Evolutionary conservation across 768 basidiomycete species (phyloP), one percentile per base, ranked within the genome.

Genomic region (Pulveroboletus frians): DNA sequence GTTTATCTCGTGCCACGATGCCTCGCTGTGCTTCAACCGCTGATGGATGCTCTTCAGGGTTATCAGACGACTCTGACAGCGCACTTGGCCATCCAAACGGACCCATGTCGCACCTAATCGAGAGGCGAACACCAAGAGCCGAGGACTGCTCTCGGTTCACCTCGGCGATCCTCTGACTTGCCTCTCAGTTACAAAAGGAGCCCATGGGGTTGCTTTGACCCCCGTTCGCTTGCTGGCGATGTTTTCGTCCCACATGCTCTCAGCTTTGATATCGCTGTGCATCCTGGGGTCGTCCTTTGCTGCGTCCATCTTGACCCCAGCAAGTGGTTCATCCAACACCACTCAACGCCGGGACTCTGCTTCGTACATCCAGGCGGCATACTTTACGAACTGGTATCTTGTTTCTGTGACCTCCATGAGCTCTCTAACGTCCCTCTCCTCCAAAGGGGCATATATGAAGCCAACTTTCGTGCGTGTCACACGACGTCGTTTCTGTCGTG

Each of bases 371-470:
- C 68, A 69, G 36, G 67, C 55, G 4, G 70, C 59, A 4, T 71
- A 71, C 52, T 70, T 70, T 43, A 63, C 70, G 9, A 71, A 70
- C 53, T 71, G 69, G 70, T 65, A 41, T 15, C 10, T 27, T 53
- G 29, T 18, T 17, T 23, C 20, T 39, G 2, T 20, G 15, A 14
- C 31, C 27, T 49, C 27, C 27, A 3, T 14, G 13, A 1, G 14
- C 39, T 18, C 9, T 39, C 52, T 51, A 1, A 58, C 35, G 13
- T 21, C 32, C 35, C 31, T 39, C 43, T 48, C 27, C 14, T 36
- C 40, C 34, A 18, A 39, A 72, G 70, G 81, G 81, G 78, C 10
- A 82, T 83, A 45, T 84, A 83, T 58, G 77, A 71, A 11, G 75
- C 80, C 43, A 79, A 83, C 57, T 84, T 83, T 67, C 80, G 81